phyloP scores from a whole-genome alignment of 2,329 filamentous ascomycete species.

The Fusarium decemcellulare region DNA sequence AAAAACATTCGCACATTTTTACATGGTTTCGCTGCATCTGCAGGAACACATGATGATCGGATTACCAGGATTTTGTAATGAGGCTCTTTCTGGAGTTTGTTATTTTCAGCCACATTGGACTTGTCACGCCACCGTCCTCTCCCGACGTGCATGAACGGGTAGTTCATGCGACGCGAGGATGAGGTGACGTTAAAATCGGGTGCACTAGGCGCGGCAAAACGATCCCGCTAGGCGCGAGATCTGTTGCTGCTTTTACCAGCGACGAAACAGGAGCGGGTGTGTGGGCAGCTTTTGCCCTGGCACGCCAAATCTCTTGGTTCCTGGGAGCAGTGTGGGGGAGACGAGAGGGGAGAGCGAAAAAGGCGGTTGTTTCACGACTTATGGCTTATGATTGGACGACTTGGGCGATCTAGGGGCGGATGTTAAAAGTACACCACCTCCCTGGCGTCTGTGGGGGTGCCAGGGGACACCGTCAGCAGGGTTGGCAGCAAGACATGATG shows the following conservation, averaged over 20 bases:
- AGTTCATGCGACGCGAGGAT: slow-evolving; percentile 43
- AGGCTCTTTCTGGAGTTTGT: slow-evolving; percentile 28
- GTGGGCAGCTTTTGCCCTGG: slow-evolving; percentile 44
- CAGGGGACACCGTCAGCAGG: slow-evolving; percentile 40
- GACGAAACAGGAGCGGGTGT: slow-evolving; percentile 42
- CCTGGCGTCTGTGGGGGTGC: slow-evolving; percentile 45
- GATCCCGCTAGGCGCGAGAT: slow-evolving; percentile 54
- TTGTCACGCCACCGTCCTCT: slow-evolving; percentile 38
- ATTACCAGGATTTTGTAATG: slow-evolving; percentile 35
- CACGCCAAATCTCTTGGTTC: slow-evolving; percentile 45
- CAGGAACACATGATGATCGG: slow-evolving; percentile 37
- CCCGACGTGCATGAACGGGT: slow-evolving; percentile 38
- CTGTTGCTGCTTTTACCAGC: slow-evolving; percentile 59
- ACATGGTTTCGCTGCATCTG: slow-evolving; percentile 37
- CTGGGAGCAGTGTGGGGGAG: slow-evolving; percentile 44
- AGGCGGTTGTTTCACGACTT: slow-evolving; percentile 61
- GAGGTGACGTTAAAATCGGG: slow-evolving; percentile 49
- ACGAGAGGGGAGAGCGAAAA: slow-evolving; percentile 26
- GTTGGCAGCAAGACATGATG: slow-evolving; percentile 41
- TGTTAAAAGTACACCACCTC: slow-evolving; percentile 63
- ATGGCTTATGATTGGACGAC: slow-evolving; percentile 69
- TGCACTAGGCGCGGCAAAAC: slow-evolving; percentile 51
- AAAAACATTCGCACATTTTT: slow-evolving; percentile 32
- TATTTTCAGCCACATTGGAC: slow-evolving; percentile 28
- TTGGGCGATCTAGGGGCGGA: slow-evolving; percentile 50